Evolutionary conservation across 2,329 filamentous ascomycete genomes (phyloP), one percentile per base, ranked within the genome.

Genomic region (Lizonia empirigonia): DNA sequence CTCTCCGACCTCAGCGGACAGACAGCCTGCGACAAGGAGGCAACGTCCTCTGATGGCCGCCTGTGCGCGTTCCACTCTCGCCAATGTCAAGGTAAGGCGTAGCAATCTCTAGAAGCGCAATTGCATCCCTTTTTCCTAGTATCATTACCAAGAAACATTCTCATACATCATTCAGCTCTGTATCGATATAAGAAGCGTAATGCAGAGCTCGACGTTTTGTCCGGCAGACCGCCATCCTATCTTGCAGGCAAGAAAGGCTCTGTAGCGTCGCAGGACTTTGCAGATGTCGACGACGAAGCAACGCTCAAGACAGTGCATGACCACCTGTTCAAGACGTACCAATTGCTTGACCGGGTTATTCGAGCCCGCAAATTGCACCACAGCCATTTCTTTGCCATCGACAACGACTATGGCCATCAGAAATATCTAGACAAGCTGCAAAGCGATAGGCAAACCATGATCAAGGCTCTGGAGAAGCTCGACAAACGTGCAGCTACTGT

Each of bases 111-210:
- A n/a, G n/a, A n/a, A n/a, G n/a, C n/a, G n/a, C n/a, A n/a, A n/a
- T n/a, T n/a, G n/a, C n/a, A n/a, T n/a, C n/a, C n/a, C n/a, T n/a
- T n/a, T n/a, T n/a, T n/a, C n/a, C n/a, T n/a, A n/a, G n/a, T n/a
- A n/a, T n/a, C n/a, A n/a, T n/a, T n/a, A n/a, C n/a, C n/a, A n/a
- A n/a, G n/a, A 9, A 10, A 24, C 4, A 7, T 16, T 19, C 4
- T 24, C 46, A 50, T 15, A 56, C 35, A 12, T 8, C 5, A 22
- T 18, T 16, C 19, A 60, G 61, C 61, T 13, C 67, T 81, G 4
- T 81, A 81, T 60, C 70, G 72, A 41, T 81, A 81, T 63, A 80
- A 80, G 56, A 72, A 65, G 32, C 76, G 77, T 33, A 80, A 80
- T 60, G 68, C 71, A 7, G 68, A 71, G 37, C 71, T 81, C 4